phyloP scores from a whole-genome alignment of 2,329 filamentous ascomycete genomes.

The Ophiostoma sp. region DNA sequence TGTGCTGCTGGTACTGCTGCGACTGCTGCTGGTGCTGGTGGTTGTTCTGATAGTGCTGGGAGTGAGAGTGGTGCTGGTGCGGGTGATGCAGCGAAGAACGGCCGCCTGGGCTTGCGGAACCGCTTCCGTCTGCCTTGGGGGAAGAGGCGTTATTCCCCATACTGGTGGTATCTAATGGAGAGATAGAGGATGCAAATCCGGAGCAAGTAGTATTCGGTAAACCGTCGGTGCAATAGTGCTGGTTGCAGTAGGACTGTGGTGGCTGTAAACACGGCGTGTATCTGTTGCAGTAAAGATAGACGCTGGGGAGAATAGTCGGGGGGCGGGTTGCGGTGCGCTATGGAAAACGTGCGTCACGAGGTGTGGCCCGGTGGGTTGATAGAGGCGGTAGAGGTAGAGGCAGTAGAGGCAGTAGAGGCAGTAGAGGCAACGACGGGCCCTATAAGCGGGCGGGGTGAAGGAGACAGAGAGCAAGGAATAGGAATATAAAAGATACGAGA shows the following conservation, averaged over 20 bases:
- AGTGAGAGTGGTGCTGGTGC: neutral
- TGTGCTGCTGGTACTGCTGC: slow-evolving; percentile 28
- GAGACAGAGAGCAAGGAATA: too few species aligned
- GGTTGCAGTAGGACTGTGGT: slow-evolving; percentile 1
- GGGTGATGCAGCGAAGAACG: slow-evolving; percentile 29
- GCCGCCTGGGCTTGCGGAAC: slow-evolving; percentile 21
- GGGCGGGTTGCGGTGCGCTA: neutral
- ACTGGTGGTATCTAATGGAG: slow-evolving; percentile 20
- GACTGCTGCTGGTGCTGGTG: slow-evolving; percentile 28
- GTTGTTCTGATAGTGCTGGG: slow-evolving; percentile 26
- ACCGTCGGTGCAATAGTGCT: neutral
- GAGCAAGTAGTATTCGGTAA: neutral
- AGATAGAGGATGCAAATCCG: slow-evolving; percentile 16
- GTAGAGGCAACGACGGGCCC: neutral
- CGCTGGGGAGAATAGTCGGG: neutral
- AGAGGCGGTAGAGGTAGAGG: neutral
- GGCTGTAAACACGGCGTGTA: neutral
- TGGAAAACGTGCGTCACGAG: neutral
- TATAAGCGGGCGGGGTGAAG: neutral
- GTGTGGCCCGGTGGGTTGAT: neutral
- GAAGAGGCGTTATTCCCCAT: slow-evolving; percentile 45
- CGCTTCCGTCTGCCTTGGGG: slow-evolving; percentile 31
- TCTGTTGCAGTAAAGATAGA: slow-evolving; percentile 7
- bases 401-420: neutral
- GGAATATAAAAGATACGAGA: neutral